Base-by-base conservation (phyloP, 2,329 filamentous ascomycete genomes). In the Domatiomyces globalis region DNA sequence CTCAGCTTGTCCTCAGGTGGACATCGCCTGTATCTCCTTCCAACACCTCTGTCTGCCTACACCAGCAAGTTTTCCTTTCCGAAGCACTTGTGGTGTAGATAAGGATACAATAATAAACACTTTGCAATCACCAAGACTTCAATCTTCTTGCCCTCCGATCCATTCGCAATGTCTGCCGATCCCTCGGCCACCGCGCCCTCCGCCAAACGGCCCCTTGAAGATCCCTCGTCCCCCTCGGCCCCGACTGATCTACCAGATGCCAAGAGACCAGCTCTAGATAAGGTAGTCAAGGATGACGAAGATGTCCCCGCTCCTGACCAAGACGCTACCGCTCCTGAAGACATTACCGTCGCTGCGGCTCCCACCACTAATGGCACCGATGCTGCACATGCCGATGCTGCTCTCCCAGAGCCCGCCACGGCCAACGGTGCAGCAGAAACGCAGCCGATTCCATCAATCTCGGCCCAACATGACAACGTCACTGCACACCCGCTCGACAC, bases 191-290 rank as follows among this genome's bases (percentile, higher is more conserved):
- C 68, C 52, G 65, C 72, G 54, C 67, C 71, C 58, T 73, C 72
- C 56, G 67, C 71, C 57, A 98, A 98, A 79, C 88, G 92, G 65
- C 92, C 92, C 55, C 81, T 98, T 59, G 92, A 98, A 75, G 92
- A 96, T 66, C 85, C 90, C 9, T 96, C 92, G 17, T 98, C 92
- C 8, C 92, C 92, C 36, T 94, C 88, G 29, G 85, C 85, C 56
- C 84, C 85, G 42, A 87, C 80, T 66, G 92, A 96, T 63, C 89
- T 95, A 67, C 92, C 94, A 50, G 92, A 98, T 62, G 92, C 92
- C 56, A 98, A 98, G 74, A 86, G 92, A 61, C 92, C 87, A 47
- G 92, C 92, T 42, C 80, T 98, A 56, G 90, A 96, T 72, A 98
- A 96, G 74, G 76, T 88, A 61, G 76, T 85, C 61, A 87, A 85